Percentiles rank a stretch among this genome's conserved stretches.
Conservation (phyloP, 2,329 filamentous ascomycete species). For the Fusarium sp. region DNA sequence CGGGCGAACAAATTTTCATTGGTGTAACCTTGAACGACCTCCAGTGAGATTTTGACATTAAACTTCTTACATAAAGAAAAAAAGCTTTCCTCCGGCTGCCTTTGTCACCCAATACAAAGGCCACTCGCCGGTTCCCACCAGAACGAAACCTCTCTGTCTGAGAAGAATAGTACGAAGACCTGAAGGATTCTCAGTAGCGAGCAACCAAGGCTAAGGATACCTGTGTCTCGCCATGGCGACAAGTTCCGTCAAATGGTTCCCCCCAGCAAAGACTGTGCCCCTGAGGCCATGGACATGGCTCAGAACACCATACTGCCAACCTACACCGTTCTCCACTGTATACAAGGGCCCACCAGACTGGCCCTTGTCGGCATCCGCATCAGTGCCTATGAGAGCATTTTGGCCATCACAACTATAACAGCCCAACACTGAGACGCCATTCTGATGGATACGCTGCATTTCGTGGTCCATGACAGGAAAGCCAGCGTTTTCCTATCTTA, state of each 20-base stretch:
- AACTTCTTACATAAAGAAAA: background rate
- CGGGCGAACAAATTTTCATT: background rate
- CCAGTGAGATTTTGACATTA: background rate
- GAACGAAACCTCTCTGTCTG: background rate
- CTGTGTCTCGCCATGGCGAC: background rate
- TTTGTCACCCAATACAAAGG: background rate
- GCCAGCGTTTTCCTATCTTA: constrained; percentile 4
- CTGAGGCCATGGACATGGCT: background rate
- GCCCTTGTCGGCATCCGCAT: background rate
- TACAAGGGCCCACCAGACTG: constrained; percentile 28
- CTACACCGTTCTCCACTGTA: background rate
- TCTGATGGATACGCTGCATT: background rate
- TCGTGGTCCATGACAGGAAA: background rate
- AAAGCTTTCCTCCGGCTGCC: background rate
- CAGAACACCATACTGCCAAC: constrained; percentile 8
- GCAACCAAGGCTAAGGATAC: background rate
- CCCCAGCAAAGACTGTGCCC: constrained; percentile 1
- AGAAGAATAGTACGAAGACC: background rate
- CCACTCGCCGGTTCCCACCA: background rate
- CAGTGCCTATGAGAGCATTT: background rate
- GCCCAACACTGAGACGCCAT: background rate
- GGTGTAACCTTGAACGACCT: background rate
- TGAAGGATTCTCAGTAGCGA: background rate
- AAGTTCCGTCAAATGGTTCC: background rate
- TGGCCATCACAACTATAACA: background rate